phyloP scores from a whole-genome alignment of 2,329 filamentous ascomycete species.

The Arthroderma sp. region DNA sequence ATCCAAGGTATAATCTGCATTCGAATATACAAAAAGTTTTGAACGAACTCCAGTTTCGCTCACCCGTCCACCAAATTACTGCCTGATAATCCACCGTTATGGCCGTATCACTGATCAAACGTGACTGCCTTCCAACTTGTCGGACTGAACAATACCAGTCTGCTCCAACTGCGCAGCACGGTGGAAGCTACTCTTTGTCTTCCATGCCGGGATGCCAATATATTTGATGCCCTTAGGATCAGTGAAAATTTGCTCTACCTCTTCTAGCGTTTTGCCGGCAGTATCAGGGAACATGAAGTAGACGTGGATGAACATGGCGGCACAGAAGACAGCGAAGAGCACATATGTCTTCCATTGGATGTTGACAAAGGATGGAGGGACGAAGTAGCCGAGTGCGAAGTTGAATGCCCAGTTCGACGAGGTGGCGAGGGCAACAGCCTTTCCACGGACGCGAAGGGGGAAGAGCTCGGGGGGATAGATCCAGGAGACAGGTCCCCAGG shows the following conservation, averaged over 20 bases:
- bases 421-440: conserved; percentile 50
- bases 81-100: background rate
- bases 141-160: conserved; percentile 19
- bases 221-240: conserved; percentile 26
- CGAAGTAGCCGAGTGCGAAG: conserved; percentile 44
- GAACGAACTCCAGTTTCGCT: background rate
- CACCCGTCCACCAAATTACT: background rate
- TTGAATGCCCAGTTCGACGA: conserved; percentile 54
- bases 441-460: conserved; percentile 50
- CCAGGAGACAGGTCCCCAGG: conserved; percentile 50
- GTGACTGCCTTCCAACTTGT: conserved; percentile 10
- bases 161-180: conserved; percentile 23
- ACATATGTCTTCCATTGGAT: conserved; percentile 55
- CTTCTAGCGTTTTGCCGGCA: conserved; percentile 61
- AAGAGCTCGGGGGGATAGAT: conserved; percentile 52
- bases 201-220: conserved; percentile 30
- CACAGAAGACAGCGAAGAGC: conserved; percentile 63
- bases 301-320: conserved; percentile 55
- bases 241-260: conserved; percentile 61
- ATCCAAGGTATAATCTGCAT: no score
- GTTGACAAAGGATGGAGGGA: conserved; percentile 47
- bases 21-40: no score
- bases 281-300: conserved; percentile 57
- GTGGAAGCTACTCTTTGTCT: conserved; percentile 24
- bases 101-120: background rate